phyloP scores from a whole-genome alignment of 805 yeast genomes.

The Candida golubevii region DNA sequence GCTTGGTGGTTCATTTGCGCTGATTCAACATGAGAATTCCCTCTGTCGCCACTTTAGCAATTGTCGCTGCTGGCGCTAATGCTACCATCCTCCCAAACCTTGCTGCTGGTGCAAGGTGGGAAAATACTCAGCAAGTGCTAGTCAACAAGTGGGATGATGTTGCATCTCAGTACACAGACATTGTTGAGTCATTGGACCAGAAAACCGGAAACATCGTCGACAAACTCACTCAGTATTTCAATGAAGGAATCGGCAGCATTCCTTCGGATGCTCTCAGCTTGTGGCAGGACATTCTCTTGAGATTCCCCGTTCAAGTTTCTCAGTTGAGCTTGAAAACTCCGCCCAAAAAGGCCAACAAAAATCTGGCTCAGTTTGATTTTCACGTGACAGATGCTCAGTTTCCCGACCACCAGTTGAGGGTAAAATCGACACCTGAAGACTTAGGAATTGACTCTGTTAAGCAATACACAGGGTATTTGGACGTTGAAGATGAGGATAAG shows the following conservation, averaged over 20 bases:
- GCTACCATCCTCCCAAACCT: conserved; percentile 14
- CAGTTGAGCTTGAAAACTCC: conserved; percentile 46
- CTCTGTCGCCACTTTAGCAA: conserved; percentile 10
- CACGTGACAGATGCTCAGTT: conserved; percentile 36
- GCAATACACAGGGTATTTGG: conserved; percentile 84
- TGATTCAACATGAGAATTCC: conserved; percentile 7
- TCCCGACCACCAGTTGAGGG: conserved; percentile 28
- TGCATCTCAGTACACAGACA: conserved; percentile 12
- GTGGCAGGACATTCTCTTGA: conserved; percentile 63
- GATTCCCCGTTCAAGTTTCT: conserved; percentile 56
- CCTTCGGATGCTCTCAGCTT: conserved; percentile 45
- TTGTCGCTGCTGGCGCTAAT: conserved; percentile 12
- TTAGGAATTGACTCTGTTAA: conserved; percentile 79
- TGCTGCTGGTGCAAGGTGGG: conserved; percentile 6
- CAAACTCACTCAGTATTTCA: conserved; percentile 48
- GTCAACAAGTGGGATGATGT: conserved; percentile 9
- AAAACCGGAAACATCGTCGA: conserved; percentile 30
- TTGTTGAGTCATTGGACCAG: conserved; percentile 13
- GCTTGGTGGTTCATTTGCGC: no score
- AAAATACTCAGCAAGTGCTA: conserved; percentile 12
- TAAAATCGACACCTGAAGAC: conserved; percentile 18
- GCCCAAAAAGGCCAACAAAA: conserved; percentile 37
- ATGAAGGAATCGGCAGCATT: conserved; percentile 46
- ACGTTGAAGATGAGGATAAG: conserved; percentile 75
- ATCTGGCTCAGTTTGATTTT: conserved; percentile 29